Evolutionary conservation across 2,329 filamentous ascomycete species (phyloP).

Genomic region (Torrubiellomyces zombiae): DNA sequence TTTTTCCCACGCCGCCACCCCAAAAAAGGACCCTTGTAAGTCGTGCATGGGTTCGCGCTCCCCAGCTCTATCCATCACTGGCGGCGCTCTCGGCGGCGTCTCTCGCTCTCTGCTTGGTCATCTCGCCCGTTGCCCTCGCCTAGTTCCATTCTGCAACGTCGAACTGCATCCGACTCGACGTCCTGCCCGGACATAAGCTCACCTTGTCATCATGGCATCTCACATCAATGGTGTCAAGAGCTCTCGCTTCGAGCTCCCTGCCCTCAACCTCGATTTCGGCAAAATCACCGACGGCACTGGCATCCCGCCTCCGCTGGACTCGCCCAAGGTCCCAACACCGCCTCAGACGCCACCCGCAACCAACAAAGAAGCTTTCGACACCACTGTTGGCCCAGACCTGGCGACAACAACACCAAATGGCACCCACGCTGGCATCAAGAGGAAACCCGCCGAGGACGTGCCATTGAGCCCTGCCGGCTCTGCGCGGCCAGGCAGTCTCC

Average conservation of each 20-base stretch:
- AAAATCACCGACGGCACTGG: conserved; percentile 43
- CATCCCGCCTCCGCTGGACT: conserved; percentile 41
- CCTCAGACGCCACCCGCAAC: conserved; percentile 17
- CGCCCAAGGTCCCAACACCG: conserved; percentile 32
- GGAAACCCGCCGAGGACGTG: conserved; percentile 30
- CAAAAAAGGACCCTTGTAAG: too few relatives aligned
- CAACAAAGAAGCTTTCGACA: conserved; percentile 9
- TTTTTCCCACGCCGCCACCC: background rate
- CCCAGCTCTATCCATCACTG: too few relatives aligned
- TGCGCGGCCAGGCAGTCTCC: conserved; percentile 36
- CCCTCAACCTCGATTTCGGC: conserved; percentile 40
- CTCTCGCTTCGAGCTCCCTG: conserved; percentile 38
- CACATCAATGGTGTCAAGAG: conserved; percentile 12
- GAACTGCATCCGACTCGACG: background rate
- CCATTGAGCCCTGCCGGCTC: conserved; percentile 36
- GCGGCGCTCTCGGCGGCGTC: too few relatives aligned
- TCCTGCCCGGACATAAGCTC: background rate
- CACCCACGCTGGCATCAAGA: conserved; percentile 29
- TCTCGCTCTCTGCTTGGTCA: background rate
- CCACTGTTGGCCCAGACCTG: conserved; percentile 3
- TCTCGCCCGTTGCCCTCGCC: background rate
- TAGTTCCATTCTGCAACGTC: background rate
- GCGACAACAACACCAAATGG: conserved; percentile 19
- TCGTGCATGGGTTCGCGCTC: too few relatives aligned
- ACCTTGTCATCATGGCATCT: conserved; percentile 13